Conservation (phyloP, 2,329 filamentous ascomycete species). For the Orbilia ellipsospora region DNA sequence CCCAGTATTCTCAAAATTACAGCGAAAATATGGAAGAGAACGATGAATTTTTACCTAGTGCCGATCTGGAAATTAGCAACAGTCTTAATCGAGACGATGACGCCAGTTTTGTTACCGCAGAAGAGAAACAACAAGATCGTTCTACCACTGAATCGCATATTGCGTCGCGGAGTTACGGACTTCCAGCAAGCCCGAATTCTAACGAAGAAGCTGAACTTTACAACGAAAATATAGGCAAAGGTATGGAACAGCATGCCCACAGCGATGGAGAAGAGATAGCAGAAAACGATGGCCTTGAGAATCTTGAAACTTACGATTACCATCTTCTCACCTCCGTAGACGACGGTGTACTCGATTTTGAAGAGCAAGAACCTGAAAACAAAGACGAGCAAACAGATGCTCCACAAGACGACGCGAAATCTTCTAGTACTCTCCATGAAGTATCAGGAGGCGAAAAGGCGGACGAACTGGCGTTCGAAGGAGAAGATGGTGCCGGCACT, state of each 20-base stretch:
- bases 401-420: constrained; percentile 43
- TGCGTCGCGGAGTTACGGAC: constrained; percentile 33
- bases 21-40: constrained; percentile 1
- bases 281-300: constrained; percentile 15
- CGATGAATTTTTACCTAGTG: neutral
- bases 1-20: constrained; percentile 29
- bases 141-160: constrained; percentile 23
- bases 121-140: constrained; percentile 38
- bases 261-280: neutral
- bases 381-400: neutral
- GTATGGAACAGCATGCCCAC: constrained; percentile 30
- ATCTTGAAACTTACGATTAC: constrained; percentile 40
- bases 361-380: constrained; percentile 16
- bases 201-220: constrained; percentile 32
- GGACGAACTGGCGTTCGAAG: constrained; percentile 10
- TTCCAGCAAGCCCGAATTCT: constrained; percentile 30
- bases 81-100: constrained; percentile 35
- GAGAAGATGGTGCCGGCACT: constrained; percentile 2
- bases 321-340: constrained; percentile 39
- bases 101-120: constrained; percentile 46
- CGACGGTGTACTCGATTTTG: constrained; percentile 44
- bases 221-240: constrained; percentile 19
- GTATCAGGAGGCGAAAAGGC: constrained; percentile 4
- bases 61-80: constrained; percentile 1
- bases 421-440: constrained; percentile 48